These are phyloP conservation scores for Russula brevipes DNA, from an alignment of 768 basidiomycete species.

Conservation along the genomic window DNA sequence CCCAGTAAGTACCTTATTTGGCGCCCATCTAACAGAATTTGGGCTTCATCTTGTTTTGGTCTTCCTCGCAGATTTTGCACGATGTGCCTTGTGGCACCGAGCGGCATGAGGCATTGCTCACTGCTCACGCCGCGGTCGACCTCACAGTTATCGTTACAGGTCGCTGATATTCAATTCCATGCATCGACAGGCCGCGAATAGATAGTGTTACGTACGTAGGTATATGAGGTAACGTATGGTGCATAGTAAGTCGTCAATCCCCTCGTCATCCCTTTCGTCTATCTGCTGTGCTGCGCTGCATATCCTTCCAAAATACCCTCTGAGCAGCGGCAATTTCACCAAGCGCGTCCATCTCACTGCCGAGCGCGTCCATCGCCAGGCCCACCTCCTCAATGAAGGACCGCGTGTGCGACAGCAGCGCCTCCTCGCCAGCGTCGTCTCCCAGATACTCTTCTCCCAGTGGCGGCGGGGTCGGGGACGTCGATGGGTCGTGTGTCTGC, in stretches of 20 bases:
- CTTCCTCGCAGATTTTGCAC: too few species aligned
- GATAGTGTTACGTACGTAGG: neutral
- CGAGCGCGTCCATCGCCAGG: constrained; percentile 18
- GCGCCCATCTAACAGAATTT: too few species aligned
- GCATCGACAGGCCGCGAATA: neutral
- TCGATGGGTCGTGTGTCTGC: neutral
- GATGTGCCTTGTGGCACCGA: neutral
- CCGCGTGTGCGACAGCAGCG: constrained; percentile 7
- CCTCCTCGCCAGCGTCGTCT: neutral
- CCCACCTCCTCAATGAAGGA: constrained; percentile 20
- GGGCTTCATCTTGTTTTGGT: too few species aligned
- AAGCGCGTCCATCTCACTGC: constrained; percentile 15
- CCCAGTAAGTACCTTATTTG: too few species aligned
- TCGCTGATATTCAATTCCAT: neutral
- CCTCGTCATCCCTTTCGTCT: neutral
- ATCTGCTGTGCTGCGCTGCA: neutral
- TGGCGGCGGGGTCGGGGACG: neutral
- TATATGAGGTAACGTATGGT: neutral
- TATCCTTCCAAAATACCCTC: neutral
- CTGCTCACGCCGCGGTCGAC: neutral
- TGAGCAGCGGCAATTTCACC: constrained; percentile 9
- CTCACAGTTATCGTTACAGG: too few species aligned
- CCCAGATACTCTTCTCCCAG: neutral
- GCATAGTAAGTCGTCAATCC: neutral
- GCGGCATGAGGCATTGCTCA: neutral